phyloP scores from a whole-genome alignment of 805 yeast species.

The Tetrapisispora namnaoensis region DNA sequence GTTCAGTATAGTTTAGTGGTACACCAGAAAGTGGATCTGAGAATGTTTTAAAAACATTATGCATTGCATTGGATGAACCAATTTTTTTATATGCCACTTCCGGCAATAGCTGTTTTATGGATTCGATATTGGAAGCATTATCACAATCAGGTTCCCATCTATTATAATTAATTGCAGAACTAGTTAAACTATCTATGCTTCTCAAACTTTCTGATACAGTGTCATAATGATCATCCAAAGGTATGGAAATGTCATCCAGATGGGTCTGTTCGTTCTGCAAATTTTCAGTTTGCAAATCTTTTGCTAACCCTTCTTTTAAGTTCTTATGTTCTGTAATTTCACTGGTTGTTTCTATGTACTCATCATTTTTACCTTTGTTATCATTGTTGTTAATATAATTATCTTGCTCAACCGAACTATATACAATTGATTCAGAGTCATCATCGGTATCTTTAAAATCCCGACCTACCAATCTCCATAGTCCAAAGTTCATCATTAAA shows the following conservation, averaged over 20 bases:
- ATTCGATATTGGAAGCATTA: background rate
- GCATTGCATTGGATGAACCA: no score
- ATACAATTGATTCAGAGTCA: slow-evolving; percentile 10
- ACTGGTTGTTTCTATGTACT: slow-evolving; percentile 3
- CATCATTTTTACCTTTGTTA: background rate
- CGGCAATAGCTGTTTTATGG: background rate
- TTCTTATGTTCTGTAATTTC: background rate
- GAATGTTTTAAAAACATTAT: background rate
- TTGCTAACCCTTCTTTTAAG: background rate
- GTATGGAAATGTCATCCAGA: background rate
- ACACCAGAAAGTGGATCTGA: background rate
- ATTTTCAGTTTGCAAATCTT: background rate
- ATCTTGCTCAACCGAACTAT: background rate
- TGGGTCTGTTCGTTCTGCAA: background rate
- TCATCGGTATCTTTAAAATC: slow-evolving; percentile 43
- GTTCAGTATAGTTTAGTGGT: background rate
- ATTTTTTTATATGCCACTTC: slow-evolving; percentile 2
- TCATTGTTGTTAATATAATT: background rate
- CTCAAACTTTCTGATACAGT: slow-evolving; percentile 5
- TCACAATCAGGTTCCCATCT: background rate
- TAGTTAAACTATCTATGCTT: slow-evolving; percentile 7
- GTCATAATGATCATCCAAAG: background rate
- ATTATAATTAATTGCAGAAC: background rate
- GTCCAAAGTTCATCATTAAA: slow-evolving; percentile 66
- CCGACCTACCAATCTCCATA: slow-evolving; percentile 55